A percentile compares a stretch with the other conserved stretches of the same genome.
Conservation (phyloP, 805 yeast species). For the Debaryomyces prosopidis region DNA sequence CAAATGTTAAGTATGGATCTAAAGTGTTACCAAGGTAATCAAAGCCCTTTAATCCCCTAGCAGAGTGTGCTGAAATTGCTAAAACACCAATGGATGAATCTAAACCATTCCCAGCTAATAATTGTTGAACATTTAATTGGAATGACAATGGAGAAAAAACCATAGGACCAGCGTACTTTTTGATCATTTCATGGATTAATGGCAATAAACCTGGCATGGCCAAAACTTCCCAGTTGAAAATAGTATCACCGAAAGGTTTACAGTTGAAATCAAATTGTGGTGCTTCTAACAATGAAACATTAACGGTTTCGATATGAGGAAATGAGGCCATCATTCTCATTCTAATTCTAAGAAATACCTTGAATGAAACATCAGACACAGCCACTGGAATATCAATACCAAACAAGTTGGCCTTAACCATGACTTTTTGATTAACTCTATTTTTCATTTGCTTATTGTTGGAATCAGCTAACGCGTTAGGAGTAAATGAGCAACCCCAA, state of each 20-base stretch:
- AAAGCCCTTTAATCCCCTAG: constrained; percentile 67
- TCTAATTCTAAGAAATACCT: constrained; percentile 73
- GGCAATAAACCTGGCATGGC: constrained; percentile 84
- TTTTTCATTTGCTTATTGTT: constrained; percentile 83
- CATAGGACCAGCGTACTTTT: constrained; percentile 86
- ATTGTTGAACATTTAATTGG: constrained; percentile 88
- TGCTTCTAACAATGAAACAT: constrained; percentile 79
- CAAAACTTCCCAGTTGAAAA: constrained; percentile 85
- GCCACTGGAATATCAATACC: constrained; percentile 80
- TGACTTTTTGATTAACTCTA: constrained; percentile 78
- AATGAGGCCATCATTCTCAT: constrained; percentile 85
- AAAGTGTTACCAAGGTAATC: constrained; percentile 73
- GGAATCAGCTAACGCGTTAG: constrained; percentile 84
- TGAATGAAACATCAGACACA: constrained; percentile 78
- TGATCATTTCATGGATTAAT: constrained; percentile 80
- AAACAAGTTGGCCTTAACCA: constrained; percentile 77
- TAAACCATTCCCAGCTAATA: constrained; percentile 77
- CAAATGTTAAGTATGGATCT: constrained; percentile 85
- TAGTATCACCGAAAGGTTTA: constrained; percentile 71
- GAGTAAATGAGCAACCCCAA: constrained; percentile 90
- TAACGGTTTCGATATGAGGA: constrained; percentile 93
- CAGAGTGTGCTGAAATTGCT: constrained; percentile 65
- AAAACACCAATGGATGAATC: constrained; percentile 87
- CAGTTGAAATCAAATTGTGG: constrained; percentile 87
- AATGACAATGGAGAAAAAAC: constrained; percentile 87